Evolutionary conservation across 371 early-diverging fungal genomes (phyloP).

Genomic region (Zychaea mexicana): DNA sequence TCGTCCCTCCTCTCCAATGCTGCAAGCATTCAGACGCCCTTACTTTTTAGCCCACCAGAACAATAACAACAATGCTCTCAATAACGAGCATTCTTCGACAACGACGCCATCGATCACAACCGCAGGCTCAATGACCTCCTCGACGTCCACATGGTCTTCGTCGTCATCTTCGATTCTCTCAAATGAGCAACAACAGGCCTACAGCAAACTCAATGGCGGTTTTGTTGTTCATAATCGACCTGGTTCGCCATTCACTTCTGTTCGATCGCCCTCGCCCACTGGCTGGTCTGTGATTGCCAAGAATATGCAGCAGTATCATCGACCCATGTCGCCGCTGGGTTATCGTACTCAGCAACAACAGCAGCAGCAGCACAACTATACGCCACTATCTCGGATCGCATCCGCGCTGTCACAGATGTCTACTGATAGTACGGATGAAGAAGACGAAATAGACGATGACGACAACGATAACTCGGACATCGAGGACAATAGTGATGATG

Average conservation of each 20-base stretch:
- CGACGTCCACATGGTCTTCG: slow-evolving; percentile 19
- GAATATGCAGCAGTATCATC: neutral
- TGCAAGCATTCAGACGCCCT: slow-evolving; percentile 17
- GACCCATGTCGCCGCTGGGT: neutral
- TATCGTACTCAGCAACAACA: slow-evolving; percentile 3
- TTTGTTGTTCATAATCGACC: slow-evolving; percentile 10
- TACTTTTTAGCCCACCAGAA: slow-evolving; percentile 8
- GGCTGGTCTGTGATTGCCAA: slow-evolving; percentile 7
- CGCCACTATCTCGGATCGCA: neutral
- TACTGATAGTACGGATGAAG: slow-evolving; percentile 13
- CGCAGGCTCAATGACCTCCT: slow-evolving; percentile 10
- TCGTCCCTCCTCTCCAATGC: slow-evolving; percentile 23
- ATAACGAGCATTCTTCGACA: slow-evolving; percentile 7
- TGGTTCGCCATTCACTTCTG: slow-evolving; percentile 2
- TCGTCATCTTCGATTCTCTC: slow-evolving; percentile 18
- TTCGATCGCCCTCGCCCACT: slow-evolving; percentile 4
- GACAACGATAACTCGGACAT: neutral
- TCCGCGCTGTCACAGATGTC: neutral
- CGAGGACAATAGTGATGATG: slow-evolving; percentile 8
- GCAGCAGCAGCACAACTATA: slow-evolving; percentile 2
- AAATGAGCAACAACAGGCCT: neutral
- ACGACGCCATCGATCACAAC: slow-evolving; percentile 7
- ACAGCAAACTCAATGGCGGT: neutral
- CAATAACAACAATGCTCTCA: too few species aligned
- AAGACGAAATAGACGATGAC: slow-evolving; percentile 15